Base-by-base conservation (phyloP, 225 moss, liverwort and hornwort genomes). In the Marchantia polymorpha region DNA sequence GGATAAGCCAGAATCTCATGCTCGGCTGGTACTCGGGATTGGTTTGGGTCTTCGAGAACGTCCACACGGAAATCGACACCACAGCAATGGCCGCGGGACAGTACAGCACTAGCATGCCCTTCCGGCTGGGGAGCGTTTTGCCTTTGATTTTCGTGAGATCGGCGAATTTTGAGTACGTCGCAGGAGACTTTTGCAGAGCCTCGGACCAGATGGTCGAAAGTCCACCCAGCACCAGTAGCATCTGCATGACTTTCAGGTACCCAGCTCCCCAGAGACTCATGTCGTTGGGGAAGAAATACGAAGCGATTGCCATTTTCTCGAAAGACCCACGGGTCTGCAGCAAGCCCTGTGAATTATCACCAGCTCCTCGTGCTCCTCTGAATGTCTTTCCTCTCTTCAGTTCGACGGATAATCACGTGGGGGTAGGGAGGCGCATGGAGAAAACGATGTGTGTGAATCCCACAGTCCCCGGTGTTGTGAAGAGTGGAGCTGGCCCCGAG, bases 111-210 rank as follows among this genome's bases (percentile, higher is more conserved):
- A 90, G 83, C 83, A 87, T 81, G 14, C 88, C 88, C 3, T 48
- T 48, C 47, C 81, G 84, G 39, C 88, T 84, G 10, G 81, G 27
- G 15, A 90, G 29, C 27, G 10, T 58, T 4, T 66, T 64, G 48
- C 72, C 82, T 74, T 74, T 78, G 27, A 39, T 22, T 6, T 74
- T 83, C 22, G 74, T 66, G 19, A 31, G 69, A n/a, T 3, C 52
- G 23, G 75, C 85, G 79, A 91, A 91, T 70, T 91, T 91, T 10
- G 91, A 88, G 73, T 88, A 90, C 8, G 76, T 22, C 81, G 81
- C 4, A 82, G 48, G 78, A 65, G 15, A 46, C 17, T 47, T 16
- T 90, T 86, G 55, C 0, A 12, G 56, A 5, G 69, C 29, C 55
- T 91, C 84, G 19, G 10, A 23, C 77, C 64, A 65, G 8, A 64